Base-by-base conservation (phyloP, 2,329 filamentous ascomycete genomes). In the Nemania sp. region DNA sequence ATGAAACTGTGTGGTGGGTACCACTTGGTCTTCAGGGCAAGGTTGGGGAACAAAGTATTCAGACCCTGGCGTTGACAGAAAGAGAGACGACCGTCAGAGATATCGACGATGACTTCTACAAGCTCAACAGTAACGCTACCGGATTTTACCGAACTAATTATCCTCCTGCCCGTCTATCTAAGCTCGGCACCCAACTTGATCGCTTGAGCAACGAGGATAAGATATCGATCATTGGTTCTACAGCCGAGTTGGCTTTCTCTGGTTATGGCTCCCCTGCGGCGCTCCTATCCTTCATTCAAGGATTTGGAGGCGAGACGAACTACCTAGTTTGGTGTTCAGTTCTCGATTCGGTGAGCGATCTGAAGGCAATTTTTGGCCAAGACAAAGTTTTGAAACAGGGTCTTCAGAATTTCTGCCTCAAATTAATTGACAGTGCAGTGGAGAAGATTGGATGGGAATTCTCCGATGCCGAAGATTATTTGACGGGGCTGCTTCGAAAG, bases 81-180 rank as follows among this genome's bases (percentile, higher is more conserved):
- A 97, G 90, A 75, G 81, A 89, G 63, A 86, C 91, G 50, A 91
- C 84, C 11, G 82, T 97, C 52, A 79, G 81, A 43, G 86, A 88
- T 56, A 77, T 96, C 52, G 83, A 91, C 61, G 81, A 87, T 40
- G 81, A 83, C 33, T 97, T 96, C 72, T 99, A 97, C 77, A 95
- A 96, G 76, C 79, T 99, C 66, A 99, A 99, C 77, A 86, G 87
- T 56, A 85, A 93, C 50, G 89, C 93, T 54, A 91, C 87, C 46
- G 93, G 91, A 22, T 97, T 84, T 68, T 97, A 95, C 75, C 84
- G 92, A 57, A 94, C 93, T 43, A 96, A 96, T 73, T 96, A 97
- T 68, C 91, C 94, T 5, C 86, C 90, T n/a, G 79, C 84, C 59
- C 86, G 93, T 42, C 81, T 99, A 34, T 83, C 82, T 33, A 91